A percentile compares a stretch with the other conserved stretches of the same genome.
phyloP scores from a whole-genome alignment of 2,329 filamentous ascomycete genomes.

The Coleophoma cylindrospora region DNA sequence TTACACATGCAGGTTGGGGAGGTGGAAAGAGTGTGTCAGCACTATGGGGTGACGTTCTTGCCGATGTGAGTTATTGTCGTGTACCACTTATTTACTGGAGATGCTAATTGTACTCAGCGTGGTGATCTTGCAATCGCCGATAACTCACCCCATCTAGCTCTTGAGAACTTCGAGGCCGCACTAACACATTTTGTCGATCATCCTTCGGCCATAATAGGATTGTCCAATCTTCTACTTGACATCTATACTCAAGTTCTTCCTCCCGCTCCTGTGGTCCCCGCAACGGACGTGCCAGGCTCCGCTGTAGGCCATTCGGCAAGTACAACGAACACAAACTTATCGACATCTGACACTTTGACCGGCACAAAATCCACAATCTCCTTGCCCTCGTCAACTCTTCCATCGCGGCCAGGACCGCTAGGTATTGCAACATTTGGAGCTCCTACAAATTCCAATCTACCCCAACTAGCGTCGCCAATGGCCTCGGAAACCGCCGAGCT shows the following conservation, averaged over 20 bases:
- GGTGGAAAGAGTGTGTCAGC: slow-evolving; percentile 77
- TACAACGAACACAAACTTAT: slow-evolving; percentile 7
- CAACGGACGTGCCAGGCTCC: slow-evolving; percentile 21
- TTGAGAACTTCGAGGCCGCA: slow-evolving; percentile 76
- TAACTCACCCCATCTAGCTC: slow-evolving; percentile 57
- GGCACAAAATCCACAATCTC: background rate
- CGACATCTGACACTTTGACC: background rate
- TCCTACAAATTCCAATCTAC: slow-evolving; percentile 22
- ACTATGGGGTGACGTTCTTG: slow-evolving; percentile 77
- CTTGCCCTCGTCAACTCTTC: background rate
- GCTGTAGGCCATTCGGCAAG: slow-evolving; percentile 9
- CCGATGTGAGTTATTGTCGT: slow-evolving; percentile 56
- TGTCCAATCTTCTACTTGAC: slow-evolving; percentile 83
- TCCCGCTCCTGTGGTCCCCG: slow-evolving; percentile 43
- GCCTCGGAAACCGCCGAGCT: slow-evolving; percentile 18
- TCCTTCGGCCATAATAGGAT: slow-evolving; percentile 69
- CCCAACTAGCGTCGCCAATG: slow-evolving; percentile 10
- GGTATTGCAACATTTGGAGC: slow-evolving; percentile 18
- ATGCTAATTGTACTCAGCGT: slow-evolving; percentile 26
- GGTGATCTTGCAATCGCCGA: slow-evolving; percentile 23
- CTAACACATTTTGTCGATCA: slow-evolving; percentile 78
- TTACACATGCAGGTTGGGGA: slow-evolving; percentile 69
- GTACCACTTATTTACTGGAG: slow-evolving; percentile 1
- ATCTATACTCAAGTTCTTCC: slow-evolving; percentile 69
- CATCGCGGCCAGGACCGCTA: slow-evolving; percentile 22